phyloP scores from a whole-genome alignment of 2,329 filamentous ascomycete genomes.

The Colletotrichum siamense region DNA sequence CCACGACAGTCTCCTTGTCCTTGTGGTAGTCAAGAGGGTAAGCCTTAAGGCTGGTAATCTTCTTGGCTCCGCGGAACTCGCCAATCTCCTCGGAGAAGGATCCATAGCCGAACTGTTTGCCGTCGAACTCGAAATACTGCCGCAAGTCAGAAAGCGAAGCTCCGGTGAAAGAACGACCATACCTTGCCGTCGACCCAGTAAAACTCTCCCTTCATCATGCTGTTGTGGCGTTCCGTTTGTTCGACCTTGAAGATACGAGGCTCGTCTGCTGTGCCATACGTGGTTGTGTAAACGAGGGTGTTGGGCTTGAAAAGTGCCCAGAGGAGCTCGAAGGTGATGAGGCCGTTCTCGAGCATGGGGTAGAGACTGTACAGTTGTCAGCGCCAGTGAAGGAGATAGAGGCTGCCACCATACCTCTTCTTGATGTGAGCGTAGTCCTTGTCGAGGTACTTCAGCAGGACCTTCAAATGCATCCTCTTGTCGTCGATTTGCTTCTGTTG shows the following conservation, averaged over 20 bases:
- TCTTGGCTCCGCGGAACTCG: slow-evolving; percentile 80
- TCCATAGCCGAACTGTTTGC: slow-evolving; percentile 82
- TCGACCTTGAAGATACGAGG: slow-evolving; percentile 85
- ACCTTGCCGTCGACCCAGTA: slow-evolving; percentile 76
- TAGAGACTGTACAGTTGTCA: slow-evolving; percentile 61
- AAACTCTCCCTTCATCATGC: slow-evolving; percentile 74
- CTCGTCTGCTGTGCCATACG: slow-evolving; percentile 78
- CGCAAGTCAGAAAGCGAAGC: background rate
- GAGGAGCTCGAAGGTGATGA: slow-evolving; percentile 87
- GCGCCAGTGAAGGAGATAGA: background rate
- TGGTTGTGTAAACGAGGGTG: slow-evolving; percentile 77
- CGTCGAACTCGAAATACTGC: slow-evolving; percentile 85
- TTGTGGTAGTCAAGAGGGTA: slow-evolving; percentile 85
- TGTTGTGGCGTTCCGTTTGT: slow-evolving; percentile 71
- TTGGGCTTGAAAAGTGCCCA: slow-evolving; percentile 92
- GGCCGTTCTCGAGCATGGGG: slow-evolving; percentile 79
- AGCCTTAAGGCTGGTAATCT: slow-evolving; percentile 78
- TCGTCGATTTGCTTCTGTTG: slow-evolving; percentile 60
- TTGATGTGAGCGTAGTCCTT: slow-evolving; percentile 81
- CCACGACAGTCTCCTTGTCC: slow-evolving; percentile 67
- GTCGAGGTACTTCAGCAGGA: slow-evolving; percentile 79
- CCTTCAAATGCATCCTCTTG: slow-evolving; percentile 71
- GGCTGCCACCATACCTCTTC: slow-evolving; percentile 50
- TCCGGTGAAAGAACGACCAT: background rate
- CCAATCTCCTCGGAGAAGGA: slow-evolving; percentile 72